Conservation (phyloP, 768 basidiomycete species). For the Paxillus involutus region DNA sequence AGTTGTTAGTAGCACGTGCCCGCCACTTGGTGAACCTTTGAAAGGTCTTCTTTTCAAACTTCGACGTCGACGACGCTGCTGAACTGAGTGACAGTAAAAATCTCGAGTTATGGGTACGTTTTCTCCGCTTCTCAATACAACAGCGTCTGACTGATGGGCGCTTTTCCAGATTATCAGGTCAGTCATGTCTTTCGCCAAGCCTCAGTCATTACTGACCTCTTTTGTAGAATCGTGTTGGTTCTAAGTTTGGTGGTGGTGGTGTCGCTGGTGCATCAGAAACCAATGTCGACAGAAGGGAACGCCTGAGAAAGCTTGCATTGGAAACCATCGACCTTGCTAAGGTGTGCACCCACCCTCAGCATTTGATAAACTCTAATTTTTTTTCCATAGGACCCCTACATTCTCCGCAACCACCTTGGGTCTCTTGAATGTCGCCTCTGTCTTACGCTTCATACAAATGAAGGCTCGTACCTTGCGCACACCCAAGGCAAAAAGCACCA, state of each 20-base stretch:
- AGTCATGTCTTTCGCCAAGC: slow-evolving; percentile 7
- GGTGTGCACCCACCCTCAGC: slow-evolving; percentile 40
- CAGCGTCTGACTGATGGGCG: slow-evolving; percentile 4
- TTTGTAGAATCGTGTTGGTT: slow-evolving; percentile 88
- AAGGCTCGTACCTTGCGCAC: slow-evolving; percentile 98
- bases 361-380: slow-evolving; percentile 8
- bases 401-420: slow-evolving; percentile 96
- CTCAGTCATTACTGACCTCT: slow-evolving; percentile 2
- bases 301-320: slow-evolving; percentile 89
- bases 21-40: no score
- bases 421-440: slow-evolving; percentile 98
- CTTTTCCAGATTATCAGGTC: slow-evolving; percentile 66
- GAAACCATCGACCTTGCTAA: slow-evolving; percentile 99
- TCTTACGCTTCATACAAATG: slow-evolving; percentile 97
- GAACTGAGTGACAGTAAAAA: not conserved
- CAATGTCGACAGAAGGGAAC: slow-evolving; percentile 93
- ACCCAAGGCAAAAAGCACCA: slow-evolving; percentile 99
- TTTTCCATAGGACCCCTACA: slow-evolving; percentile 82
- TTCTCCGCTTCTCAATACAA: not conserved
- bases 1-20: not conserved
- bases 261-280: slow-evolving; percentile 94
- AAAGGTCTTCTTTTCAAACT: no score
- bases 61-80: not conserved
- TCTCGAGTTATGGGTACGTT: slow-evolving; percentile 31
- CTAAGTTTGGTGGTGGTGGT: slow-evolving; percentile 95